Conservation (phyloP, 805 yeast genomes). For the Candida easanensis region DNA sequence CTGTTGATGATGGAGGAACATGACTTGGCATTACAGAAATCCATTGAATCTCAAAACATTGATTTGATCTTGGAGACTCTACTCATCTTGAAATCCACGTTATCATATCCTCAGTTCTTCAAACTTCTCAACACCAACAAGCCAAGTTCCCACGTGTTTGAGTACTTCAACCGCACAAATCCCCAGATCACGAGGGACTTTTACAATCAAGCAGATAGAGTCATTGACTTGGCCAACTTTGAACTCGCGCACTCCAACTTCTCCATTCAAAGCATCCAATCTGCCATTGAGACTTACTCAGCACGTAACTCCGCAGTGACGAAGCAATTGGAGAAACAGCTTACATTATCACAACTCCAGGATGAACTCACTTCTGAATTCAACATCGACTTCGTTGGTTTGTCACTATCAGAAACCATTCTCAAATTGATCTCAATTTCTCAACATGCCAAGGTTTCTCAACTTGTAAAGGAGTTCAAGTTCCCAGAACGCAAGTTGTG, state of each 20-base stretch:
- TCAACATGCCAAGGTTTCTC: conserved; percentile 48
- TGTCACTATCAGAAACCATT: conserved; percentile 49
- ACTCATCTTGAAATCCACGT: conserved; percentile 46
- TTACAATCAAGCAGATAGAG: conserved; percentile 62
- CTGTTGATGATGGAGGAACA: conserved; percentile 70
- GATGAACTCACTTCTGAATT: conserved; percentile 40
- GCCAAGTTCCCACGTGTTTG: conserved; percentile 35
- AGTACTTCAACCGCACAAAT: conserved; percentile 33
- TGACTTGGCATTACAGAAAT: conserved; percentile 63
- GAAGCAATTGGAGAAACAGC: conserved; percentile 42
- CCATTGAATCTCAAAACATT: conserved; percentile 39
- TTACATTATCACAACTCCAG: conserved; percentile 43
- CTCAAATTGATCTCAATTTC: conserved; percentile 41
- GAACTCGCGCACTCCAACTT: conserved; percentile 29
- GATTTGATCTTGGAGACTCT: conserved; percentile 61
- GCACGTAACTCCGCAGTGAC: conserved; percentile 33
- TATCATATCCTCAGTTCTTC: conserved; percentile 67
- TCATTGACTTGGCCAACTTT: conserved; percentile 43
- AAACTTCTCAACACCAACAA: conserved; percentile 52
- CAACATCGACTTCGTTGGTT: conserved; percentile 37
- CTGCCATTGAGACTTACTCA: conserved; percentile 27
- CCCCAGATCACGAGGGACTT: conserved; percentile 46
- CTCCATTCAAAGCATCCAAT: conserved; percentile 20
- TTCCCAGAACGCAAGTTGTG: conserved; percentile 57
- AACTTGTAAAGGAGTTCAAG: conserved; percentile 50